Evolutionary conservation across 768 basidiomycete species (phyloP), one percentile per base, ranked within the genome.

Genomic region (Phylloporus arenicola): DNA sequence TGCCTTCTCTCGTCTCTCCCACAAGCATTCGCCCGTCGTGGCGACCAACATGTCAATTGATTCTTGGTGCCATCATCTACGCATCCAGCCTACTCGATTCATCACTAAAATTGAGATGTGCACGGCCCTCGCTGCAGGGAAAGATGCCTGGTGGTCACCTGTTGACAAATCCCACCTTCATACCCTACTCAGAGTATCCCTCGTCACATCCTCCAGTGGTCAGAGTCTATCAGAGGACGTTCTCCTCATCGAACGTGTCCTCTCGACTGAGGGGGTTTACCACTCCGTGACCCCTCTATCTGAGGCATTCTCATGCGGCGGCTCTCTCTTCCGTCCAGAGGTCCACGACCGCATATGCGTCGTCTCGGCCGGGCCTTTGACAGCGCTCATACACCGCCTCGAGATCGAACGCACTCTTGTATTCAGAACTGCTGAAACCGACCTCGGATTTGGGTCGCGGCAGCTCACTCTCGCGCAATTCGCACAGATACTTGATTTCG

Each of bases 61-160:
- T 5, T 13, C 40, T 6, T 60, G 56, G 56, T 52, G 27, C 33
- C 11, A 20, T 7, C 40, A 47, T 22, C 19, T 44, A 1, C 16
- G 12, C 27, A 16, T 16, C 14, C 38, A 52, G 3, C 29, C 53
- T 14, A 17, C 51, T 13, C 43, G 49, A 27, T 24, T 48, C 2
- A 47, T 62, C 4, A 13, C 25, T n/a, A 60, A 45, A 22, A 44
- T 57, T 8, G 55, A 53, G 12, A 22, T 58, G 16, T 60, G 53
- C 16, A 58, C 50, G 0, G 52, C 50, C 0, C 33, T 40, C 0
- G 20, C 38, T 14, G 9, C 38, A 2, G 52, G 52, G 0, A 13
- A 40, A 1, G 56, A 60, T 5, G 34, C 34, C 3, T 48, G 25
- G 40, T 46, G 29, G 10, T 13, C 34, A 0, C 19, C 24, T 5